Evolutionary conservation across 2,329 filamentous ascomycete genomes (phyloP).

Genomic region (Fusarium subtropicale): DNA sequence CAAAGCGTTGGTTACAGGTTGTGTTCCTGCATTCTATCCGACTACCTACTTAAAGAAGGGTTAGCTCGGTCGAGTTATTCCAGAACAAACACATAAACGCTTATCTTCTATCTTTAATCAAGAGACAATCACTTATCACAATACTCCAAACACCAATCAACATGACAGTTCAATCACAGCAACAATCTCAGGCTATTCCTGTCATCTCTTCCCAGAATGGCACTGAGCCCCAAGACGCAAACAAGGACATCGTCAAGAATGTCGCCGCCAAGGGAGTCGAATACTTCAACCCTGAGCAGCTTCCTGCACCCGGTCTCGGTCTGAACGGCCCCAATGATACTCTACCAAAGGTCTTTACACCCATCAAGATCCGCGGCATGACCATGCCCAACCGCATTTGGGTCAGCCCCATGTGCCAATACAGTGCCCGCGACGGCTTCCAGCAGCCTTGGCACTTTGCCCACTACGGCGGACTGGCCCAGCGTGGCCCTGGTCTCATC

Average conservation of each 20-base stretch:
- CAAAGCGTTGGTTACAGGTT: neutral
- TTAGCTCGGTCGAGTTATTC: neutral
- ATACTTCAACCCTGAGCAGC: neutral
- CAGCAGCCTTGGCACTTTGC: conserved; percentile 77
- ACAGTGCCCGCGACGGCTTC: conserved; percentile 60
- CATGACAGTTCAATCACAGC: neutral
- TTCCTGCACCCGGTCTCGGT: neutral
- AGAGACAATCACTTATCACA: neutral
- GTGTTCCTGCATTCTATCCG: neutral
- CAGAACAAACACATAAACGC: accelerated
- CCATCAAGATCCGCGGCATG: conserved; percentile 64
- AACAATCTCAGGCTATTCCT: neutral
- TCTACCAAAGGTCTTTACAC: conserved; percentile 59
- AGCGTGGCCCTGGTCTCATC: conserved; percentile 73
- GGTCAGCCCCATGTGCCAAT: conserved; percentile 69
- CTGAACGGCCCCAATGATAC: neutral
- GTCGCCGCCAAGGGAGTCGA: neutral
- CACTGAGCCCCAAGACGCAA: neutral
- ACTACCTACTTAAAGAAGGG: neutral
- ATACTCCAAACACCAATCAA: neutral
- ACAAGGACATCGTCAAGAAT: neutral
- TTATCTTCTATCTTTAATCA: neutral
- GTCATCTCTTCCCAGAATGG: neutral
- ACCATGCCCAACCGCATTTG: conserved; percentile 67
- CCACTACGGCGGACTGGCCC: conserved; percentile 77